Evolutionary conservation across 371 early-diverging fungal species (phyloP), one percentile per base, ranked within the genome.

Genomic region (Apophysomyces elegans): DNA sequence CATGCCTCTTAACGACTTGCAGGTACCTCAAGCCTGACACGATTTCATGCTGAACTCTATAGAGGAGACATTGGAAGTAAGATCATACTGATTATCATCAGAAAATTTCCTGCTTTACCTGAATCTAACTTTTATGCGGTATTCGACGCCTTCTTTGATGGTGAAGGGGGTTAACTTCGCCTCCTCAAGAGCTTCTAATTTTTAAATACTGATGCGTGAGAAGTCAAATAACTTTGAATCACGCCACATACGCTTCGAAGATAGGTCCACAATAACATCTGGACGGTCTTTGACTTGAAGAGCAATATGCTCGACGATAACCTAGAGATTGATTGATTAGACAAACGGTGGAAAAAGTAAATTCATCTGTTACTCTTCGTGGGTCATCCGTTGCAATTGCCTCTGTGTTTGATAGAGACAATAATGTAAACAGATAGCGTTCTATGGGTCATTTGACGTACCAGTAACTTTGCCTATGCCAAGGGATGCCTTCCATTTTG

Each of bases 111-210:
- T 43, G 14, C 43, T 47, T 47, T 47, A 89, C 82, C 80, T 87
- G 86, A 97, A 97, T 59, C 80, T 83, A 66, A 97, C 89, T 83
- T 93, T 94, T 73, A 95, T 84, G 60, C 92, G 84, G 84, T 95
- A 96, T 64, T 93, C 93, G 61, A 88, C 84, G 58, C 96, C 96
- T 76, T 96, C 96, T 84, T 97, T 96, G 80, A 97, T 96, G 16
- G 89, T 87, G 68, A 97, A 85, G 7, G 88, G 85, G 39, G 81
- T 83, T 46, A 79, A 77, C 71, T 90, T 90, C 67, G 93, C 84
- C 47, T 77, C 71, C 18, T 85, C 78, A 39, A 90, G 59, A 54
- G 79, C 76, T 47, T 66, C 79, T 75, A 78, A 13, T 14, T 47
- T 47, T 18, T 4, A 16, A 21, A 43, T 2, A 64, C 21, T 32